phyloP scores from a whole-genome alignment of 257 asterid genomes.

The Fraxinus cuspidata region DNA sequence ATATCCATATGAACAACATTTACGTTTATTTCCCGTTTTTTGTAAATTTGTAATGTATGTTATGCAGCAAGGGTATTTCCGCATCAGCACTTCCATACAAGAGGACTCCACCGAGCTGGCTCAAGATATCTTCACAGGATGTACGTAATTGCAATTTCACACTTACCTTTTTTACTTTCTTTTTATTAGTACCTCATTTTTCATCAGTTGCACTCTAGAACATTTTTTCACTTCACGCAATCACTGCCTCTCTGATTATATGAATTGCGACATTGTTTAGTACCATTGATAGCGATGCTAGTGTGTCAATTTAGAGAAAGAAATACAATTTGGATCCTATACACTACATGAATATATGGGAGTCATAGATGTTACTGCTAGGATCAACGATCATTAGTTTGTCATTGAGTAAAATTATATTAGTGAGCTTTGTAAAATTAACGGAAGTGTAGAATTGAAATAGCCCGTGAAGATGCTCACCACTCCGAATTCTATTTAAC shows the following conservation, averaged over 20 bases:
- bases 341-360: neutral
- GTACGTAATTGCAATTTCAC: conserved; percentile 28
- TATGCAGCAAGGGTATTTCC: conserved; percentile 79
- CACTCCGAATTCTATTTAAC: neutral
- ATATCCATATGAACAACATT: neutral
- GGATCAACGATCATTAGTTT: neutral
- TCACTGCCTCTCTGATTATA: neutral
- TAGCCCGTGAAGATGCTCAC: neutral
- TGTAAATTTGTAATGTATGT: conserved; percentile 6
- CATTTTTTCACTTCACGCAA: neutral
- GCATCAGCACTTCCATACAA: conserved; percentile 86
- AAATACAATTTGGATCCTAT: neutral
- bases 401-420: neutral
- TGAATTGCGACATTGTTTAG: neutral
- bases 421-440: neutral
- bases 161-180: neutral
- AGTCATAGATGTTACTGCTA: neutral
- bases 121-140: conserved; percentile 61
- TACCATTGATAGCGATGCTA: neutral
- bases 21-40: neutral
- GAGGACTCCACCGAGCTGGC: conserved; percentile 89
- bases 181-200: neutral
- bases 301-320: neutral
- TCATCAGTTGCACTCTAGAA: neutral
- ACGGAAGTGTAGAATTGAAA: neutral